Conservation (phyloP, 1,284 basidiomycete species). For the Marasmius fiardii region DNA sequence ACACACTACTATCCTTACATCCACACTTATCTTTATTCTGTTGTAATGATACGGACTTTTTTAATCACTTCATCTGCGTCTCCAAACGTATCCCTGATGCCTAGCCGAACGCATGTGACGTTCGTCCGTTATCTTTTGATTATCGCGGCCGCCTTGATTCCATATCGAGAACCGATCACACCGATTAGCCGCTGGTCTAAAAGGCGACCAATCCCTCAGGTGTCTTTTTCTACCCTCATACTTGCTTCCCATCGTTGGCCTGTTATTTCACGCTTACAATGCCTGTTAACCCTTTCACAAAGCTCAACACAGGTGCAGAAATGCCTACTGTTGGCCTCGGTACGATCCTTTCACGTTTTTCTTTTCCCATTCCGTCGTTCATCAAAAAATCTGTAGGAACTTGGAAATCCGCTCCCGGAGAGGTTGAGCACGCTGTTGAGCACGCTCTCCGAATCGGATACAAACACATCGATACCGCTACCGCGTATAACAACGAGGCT, state of each 20-base stretch:
- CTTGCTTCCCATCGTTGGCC: no score
- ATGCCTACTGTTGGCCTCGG: conserved; percentile 80
- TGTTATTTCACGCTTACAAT: conserved; percentile 23
- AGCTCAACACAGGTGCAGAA: conserved; percentile 69
- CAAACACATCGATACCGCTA: conserved; percentile 66
- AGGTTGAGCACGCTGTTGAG: conserved; percentile 66
- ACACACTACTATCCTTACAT: no score
- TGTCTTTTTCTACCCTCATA: background rate
- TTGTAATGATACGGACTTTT: no score
- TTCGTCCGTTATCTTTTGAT: no score
- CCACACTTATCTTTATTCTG: no score
- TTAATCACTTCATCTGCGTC: no score
- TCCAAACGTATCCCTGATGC: no score
- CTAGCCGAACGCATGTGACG: no score
- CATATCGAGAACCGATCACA: background rate
- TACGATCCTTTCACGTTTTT: conserved; percentile 20
- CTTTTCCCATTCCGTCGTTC: conserved; percentile 1
- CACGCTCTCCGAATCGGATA: conserved; percentile 74
- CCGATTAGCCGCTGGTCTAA: no score
- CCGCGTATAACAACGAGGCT: conserved; percentile 53
- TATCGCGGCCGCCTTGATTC: background rate
- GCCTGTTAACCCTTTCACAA: conserved; percentile 46
- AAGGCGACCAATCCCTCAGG: no score
- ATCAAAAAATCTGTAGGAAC: conserved; percentile 46
- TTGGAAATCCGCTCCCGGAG: conserved; percentile 71